Evolutionary conservation across 495 filamentous ascomycete species (phyloP), one percentile per base, ranked within the genome.

Genomic region (Neurospora discreta): DNA sequence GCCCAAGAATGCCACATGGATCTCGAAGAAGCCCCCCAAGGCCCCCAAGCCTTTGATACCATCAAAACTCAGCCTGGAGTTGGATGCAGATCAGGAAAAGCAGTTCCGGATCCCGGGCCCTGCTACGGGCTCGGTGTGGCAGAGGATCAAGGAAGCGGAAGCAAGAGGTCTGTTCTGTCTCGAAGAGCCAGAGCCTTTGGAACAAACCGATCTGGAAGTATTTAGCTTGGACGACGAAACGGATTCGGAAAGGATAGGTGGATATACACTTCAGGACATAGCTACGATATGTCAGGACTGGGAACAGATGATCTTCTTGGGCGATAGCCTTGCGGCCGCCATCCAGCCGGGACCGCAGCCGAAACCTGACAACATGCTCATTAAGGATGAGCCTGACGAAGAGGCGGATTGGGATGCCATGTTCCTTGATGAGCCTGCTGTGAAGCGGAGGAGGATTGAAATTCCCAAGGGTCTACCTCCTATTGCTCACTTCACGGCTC

Each of bases 31-130:
- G 52, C 91, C 91, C 3, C 39, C 84, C 1, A 95, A 93, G 78
- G 85, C 87, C 13, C 93, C 96, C 23, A 97, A 92, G 77, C 86
- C 91, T 1, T 84, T 97, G 20, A 84, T 93, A 16, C 93, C 93
- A 0, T 93, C 91, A 15, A 99, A 98, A 80, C 84, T 97, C 68
- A 92, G 89, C 71, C 81, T 98, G 7, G 95, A 98, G 71, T 81
- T 98, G 13, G 89, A 89, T 5, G 84, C 85, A 67, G 95, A 98
- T 76, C 90, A 95, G 75, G 90, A 94, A 74, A 90, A 91, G 72
- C 81, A 85, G 11, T 99, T 99, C 79, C 89, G 86, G 44, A 87
- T 94, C 2, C 84, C 86, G 5, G 88, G 87, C 2, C 83, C 87
- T 26, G 80, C 84, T 0, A 80, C 74, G 20, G 43, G 74, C 1